phyloP scores from a whole-genome alignment of 176 grass and related monocot genomes.

The Carex cristatella region DNA sequence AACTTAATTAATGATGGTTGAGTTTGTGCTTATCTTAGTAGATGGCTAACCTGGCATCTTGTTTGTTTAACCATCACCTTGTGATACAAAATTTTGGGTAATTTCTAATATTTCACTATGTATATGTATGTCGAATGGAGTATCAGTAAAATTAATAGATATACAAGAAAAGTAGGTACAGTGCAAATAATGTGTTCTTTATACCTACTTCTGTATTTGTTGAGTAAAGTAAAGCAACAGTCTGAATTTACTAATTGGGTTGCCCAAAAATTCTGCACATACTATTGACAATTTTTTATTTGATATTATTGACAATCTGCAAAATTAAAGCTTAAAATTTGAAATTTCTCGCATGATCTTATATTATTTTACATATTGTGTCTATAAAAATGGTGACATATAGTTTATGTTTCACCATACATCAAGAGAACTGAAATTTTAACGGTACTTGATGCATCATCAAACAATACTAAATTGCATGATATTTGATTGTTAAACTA shows the following conservation, averaged over 20 bases:
- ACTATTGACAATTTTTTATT: too few species aligned
- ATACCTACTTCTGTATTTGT: background rate
- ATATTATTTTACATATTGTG: too few species aligned
- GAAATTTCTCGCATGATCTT: too few species aligned
- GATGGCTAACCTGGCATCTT: background rate
- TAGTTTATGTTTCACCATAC: too few species aligned
- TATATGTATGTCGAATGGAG: background rate
- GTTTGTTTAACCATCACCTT: background rate
- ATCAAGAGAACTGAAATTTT: too few species aligned
- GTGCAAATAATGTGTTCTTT: background rate
- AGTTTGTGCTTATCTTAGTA: background rate
- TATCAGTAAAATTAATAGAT: background rate
- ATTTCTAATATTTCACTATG: background rate
- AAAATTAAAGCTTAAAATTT: too few species aligned
- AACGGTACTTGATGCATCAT: too few species aligned
- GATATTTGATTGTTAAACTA: too few species aligned
- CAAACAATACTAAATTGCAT: too few species aligned
- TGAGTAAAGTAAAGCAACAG: background rate
- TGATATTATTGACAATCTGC: too few species aligned
- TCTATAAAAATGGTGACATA: too few species aligned
- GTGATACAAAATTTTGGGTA: background rate
- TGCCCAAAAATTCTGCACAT: background rate
- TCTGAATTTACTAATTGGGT: background rate
- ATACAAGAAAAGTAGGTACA: background rate
- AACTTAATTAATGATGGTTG: background rate